A percentile compares a stretch with the other conserved stretches of the same genome.
phyloP scores from a whole-genome alignment of 2,329 filamentous ascomycete species.

The Claviceps lovelessii region DNA sequence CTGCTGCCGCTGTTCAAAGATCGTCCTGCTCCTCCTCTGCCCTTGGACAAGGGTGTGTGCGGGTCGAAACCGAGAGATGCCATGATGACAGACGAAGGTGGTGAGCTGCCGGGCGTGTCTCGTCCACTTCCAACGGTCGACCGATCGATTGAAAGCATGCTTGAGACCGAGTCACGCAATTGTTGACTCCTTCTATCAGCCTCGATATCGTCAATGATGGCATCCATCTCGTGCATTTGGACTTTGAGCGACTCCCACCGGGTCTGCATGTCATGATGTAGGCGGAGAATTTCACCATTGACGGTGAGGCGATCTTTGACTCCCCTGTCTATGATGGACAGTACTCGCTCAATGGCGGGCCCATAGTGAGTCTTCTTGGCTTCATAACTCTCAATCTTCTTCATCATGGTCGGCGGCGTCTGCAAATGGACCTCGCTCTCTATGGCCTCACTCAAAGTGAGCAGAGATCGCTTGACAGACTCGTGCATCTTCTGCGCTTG shows the following conservation, averaged over 20 bases:
- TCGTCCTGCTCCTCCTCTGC: constrained; percentile 29
- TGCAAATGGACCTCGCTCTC: constrained; percentile 61
- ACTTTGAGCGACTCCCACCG: constrained; percentile 65
- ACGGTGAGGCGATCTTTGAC: constrained; percentile 89
- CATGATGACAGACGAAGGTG: constrained; percentile 48
- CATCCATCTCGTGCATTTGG: constrained; percentile 65
- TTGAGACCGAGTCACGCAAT: constrained; percentile 83
- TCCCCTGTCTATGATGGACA: constrained; percentile 90
- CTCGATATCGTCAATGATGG: constrained; percentile 58
- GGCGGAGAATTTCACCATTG: constrained; percentile 81
- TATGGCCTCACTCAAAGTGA: constrained; percentile 66
- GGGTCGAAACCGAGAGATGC: constrained; percentile 37
- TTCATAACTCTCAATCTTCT: constrained; percentile 86
- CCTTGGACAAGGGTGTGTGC: constrained; percentile 28
- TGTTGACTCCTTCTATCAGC: constrained; percentile 52
- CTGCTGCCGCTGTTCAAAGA: constrained; percentile 23
- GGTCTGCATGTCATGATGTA: constrained; percentile 74
- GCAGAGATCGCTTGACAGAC: constrained; percentile 75
- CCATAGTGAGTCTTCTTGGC: constrained; percentile 91
- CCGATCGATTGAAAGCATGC: constrained; percentile 70
- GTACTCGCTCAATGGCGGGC: constrained; percentile 78
- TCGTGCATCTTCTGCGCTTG: constrained; percentile 96
- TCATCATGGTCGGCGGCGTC: constrained; percentile 53
- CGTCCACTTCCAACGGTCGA: constrained; percentile 55
- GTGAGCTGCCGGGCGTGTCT: constrained; percentile 57